Base-by-base conservation (phyloP, 2,329 filamentous ascomycete species). In the Alternaria consortialis region DNA sequence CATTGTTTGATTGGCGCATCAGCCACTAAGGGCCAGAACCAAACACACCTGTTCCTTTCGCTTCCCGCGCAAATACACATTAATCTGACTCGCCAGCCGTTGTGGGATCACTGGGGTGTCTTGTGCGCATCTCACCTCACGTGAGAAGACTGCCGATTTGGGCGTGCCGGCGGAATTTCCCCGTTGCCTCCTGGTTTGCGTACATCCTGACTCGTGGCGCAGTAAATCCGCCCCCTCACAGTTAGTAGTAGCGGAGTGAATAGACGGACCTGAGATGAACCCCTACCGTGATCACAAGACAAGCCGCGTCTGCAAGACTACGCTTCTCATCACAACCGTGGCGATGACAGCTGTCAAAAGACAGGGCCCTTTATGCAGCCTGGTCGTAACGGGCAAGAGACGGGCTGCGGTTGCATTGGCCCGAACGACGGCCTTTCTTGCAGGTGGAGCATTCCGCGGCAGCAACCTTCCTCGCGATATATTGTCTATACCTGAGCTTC, bases 271-370 rank as follows among this genome's bases (percentile, higher is more conserved):
- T 52, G 48, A 31, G 37, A 34, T 32, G 39, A 43, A 25, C 53
- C 53, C 46, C 36, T 43, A 46, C 36, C 54, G 44, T 51, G 17
- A 51, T 43, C 53, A 51, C 44, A 50, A 5, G 53, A 56, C 36
- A 40, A 34, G 53, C 36, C 36, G 53, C 53, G n/a, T 57, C 57
- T 56, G 44, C 53, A 56, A 8, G 47, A 46, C 32, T 15, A 20
- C 39, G 23, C 23, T 32, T 31, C 32, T 52, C 34, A 47, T 53
- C 53, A 57, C 25, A 17, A 34, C 53, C 47, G 39, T 46, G 40
- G 32, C 32, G n/a, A 55, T 60, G 58, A 56, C 58, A 60, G 58
- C 53, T 60, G 58, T 60, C 58, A 60, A 44, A 36, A 46, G 20
- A 17, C 46, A 27, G 58, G 53, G 46, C 39, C 47, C 37, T n/a